Base-by-base conservation (phyloP, 202 grass and related monocot species). In the Setaria viridis region DNA sequence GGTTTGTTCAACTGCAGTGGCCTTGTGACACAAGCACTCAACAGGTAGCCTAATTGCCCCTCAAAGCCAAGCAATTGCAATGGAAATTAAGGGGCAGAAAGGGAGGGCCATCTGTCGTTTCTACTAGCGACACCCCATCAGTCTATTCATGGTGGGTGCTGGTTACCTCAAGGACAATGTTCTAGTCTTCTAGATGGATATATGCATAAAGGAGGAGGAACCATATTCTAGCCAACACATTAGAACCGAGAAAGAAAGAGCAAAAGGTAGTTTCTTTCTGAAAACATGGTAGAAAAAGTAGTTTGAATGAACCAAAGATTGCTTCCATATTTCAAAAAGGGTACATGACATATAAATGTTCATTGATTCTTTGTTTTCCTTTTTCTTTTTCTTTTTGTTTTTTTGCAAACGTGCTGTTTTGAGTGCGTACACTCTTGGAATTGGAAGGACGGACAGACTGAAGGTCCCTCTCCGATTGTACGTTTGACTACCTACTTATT, bases 1-100 rank as follows among this genome's bases (percentile, higher is more conserved):
- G 85, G 33, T 56, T 72, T 13, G 88, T 33, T 89, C 14, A 82
- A 17, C 35, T 25, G 83, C 72, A 85, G 47, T 62, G 72, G 10
- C 19, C 33, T 20, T 9, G 37, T 16, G 73, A 47, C 86, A 73
- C 74, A 37, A 29, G 58, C 33, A 83, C 7, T 57, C 0, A 29
- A 5, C 60, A 63, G 7, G 8, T 10, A 68, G 7, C 16, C 37
- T 17, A 56, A 21, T 21, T 41, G 32, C 20, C 9, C 21, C 2
- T 17, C 21, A 12, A 1, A n/a, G 8, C 54, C 55, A 49, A 11
- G 5, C 43, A 80, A 53, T 13, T 20, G 35, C 72, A 39, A n/a
- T 0, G 10, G 11, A 20, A 37, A 63, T 62, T 32, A 47, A 25
- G 12, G 16, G 47, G 25, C 10, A 25, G 59, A 14, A 19, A 19